Conservation (phyloP, 148 eudicot genomes). For the Spergularia marina region DNA sequence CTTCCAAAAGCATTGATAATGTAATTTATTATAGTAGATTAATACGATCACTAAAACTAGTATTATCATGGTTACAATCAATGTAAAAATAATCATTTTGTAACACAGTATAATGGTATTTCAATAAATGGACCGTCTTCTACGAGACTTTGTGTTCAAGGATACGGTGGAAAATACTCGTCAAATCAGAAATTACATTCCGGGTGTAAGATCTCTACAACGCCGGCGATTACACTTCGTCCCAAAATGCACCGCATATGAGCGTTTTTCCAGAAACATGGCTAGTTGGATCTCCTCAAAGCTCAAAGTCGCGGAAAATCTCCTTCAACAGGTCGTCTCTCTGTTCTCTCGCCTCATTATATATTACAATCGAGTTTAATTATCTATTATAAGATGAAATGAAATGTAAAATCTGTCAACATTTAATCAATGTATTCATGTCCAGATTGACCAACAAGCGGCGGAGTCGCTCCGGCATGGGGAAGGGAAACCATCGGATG, state of each 20-base stretch:
- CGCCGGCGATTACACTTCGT: not conserved
- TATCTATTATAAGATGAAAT: not conserved
- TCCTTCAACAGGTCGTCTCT: conserved; percentile 74
- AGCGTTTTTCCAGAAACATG: conserved; percentile 30
- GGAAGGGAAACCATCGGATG: conserved; percentile 56
- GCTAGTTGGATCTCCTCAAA: conserved; percentile 92
- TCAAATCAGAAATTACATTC: no score
- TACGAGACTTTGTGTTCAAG: no score
- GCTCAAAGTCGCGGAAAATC: conserved; percentile 87
- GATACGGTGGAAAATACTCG: no score
- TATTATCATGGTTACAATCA: no score
- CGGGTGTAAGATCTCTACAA: no score
- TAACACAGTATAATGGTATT: no score
- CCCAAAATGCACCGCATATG: conserved; percentile 16
- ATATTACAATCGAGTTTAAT: not conserved
- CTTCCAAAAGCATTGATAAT: no score
- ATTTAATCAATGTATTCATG: not conserved
- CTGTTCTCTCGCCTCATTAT: not conserved
- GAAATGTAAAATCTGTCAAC: not conserved
- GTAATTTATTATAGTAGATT: no score
- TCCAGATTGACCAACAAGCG: conserved; percentile 96
- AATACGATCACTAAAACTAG: no score
- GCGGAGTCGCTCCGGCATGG: conserved; percentile 80
- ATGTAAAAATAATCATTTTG: no score
- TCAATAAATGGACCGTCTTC: no score